A percentile compares a stretch with the other conserved stretches of the same genome.
Conservation (phyloP, 306 rosid genomes). For the Lathyrus tuberosus region DNA sequence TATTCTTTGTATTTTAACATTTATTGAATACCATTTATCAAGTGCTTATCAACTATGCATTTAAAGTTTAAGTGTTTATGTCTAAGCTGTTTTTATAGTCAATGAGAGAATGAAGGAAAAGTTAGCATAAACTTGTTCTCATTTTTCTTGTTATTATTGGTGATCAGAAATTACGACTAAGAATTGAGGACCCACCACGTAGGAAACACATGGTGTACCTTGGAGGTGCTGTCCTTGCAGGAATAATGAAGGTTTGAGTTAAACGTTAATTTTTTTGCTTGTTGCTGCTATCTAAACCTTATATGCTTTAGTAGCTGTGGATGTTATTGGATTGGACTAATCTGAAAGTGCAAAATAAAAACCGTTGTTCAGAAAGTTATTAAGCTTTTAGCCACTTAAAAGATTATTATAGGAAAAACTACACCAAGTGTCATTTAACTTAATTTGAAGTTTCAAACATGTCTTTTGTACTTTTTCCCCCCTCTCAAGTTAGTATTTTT, state of each 20-base stretch:
- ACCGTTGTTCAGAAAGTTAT: too few relatives aligned
- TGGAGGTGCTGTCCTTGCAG: slow-evolving; percentile 99
- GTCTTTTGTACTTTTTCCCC: too few relatives aligned
- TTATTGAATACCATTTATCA: background rate
- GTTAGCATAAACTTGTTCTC: slow-evolving; percentile 1
- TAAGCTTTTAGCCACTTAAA: background rate
- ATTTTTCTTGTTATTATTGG: slow-evolving; percentile 20
- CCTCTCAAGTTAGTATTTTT: too few relatives aligned
- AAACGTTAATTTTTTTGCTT: slow-evolving; percentile 6
- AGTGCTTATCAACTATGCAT: background rate
- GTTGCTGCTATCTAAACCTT: slow-evolving; percentile 24
- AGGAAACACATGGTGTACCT: slow-evolving; percentile 99
- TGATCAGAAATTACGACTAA: slow-evolving; percentile 79
- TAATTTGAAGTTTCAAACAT: too few relatives aligned
- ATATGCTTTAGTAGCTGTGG: slow-evolving; percentile 11
- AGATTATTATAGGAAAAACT: background rate
- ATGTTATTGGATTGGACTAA: slow-evolving; percentile 14
- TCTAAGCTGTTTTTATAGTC: background rate
- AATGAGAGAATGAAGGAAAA: background rate
- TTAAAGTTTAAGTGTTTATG: too few relatives aligned
- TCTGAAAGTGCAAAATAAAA: background rate
- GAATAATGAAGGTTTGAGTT: slow-evolving; percentile 88
- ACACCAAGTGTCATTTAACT: background rate
- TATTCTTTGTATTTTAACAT: slow-evolving; percentile 28
- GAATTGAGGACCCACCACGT: slow-evolving; percentile 97